These are phyloP conservation scores for Macrolepiota albuminosa DNA, from an alignment of 768 basidiomycete species.

Conservation along the genomic window DNA sequence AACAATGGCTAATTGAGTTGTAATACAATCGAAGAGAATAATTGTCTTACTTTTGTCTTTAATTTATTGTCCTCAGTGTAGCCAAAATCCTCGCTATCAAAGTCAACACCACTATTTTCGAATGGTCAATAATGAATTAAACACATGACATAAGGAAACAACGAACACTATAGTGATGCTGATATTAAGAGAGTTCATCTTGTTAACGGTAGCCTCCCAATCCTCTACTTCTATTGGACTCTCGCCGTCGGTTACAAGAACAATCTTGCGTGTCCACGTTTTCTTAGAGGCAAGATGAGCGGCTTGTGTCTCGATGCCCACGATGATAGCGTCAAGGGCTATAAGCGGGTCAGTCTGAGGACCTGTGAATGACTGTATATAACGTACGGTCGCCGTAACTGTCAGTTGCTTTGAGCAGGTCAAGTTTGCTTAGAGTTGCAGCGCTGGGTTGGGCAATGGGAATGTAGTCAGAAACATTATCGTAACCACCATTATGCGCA, in stretches of 20 bases:
- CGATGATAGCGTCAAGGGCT: slow-evolving; percentile 88
- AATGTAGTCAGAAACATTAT: slow-evolving; percentile 68
- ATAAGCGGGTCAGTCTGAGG: slow-evolving; percentile 1
- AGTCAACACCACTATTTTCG: slow-evolving; percentile 75
- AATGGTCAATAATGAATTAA: neutral
- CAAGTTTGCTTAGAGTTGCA: slow-evolving; percentile 60
- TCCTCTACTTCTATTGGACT: slow-evolving; percentile 67
- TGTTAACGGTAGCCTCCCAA: slow-evolving; percentile 64
- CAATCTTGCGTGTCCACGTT: slow-evolving; percentile 81
- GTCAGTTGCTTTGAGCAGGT: slow-evolving; percentile 51
- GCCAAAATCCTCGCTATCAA: slow-evolving; percentile 66
- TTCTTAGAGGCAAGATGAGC: slow-evolving; percentile 63
- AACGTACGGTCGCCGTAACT: slow-evolving; percentile 63
- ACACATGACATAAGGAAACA: neutral
- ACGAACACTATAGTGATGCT: slow-evolving; percentile 68
- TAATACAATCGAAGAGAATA: neutral
- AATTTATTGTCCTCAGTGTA: slow-evolving; percentile 68
- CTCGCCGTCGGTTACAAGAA: slow-evolving; percentile 84
- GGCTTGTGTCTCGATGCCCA: slow-evolving; percentile 78
- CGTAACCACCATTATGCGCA: slow-evolving; percentile 61
- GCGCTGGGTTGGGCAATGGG: slow-evolving; percentile 64
- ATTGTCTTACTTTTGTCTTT: slow-evolving; percentile 56
- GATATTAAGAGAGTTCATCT: slow-evolving; percentile 58
- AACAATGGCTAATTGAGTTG: neutral
- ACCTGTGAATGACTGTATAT: neutral